Percentiles rank a stretch among this genome's conserved stretches.
Conservation (phyloP, 768 basidiomycete genomes). For the Mycena vulgaris region DNA sequence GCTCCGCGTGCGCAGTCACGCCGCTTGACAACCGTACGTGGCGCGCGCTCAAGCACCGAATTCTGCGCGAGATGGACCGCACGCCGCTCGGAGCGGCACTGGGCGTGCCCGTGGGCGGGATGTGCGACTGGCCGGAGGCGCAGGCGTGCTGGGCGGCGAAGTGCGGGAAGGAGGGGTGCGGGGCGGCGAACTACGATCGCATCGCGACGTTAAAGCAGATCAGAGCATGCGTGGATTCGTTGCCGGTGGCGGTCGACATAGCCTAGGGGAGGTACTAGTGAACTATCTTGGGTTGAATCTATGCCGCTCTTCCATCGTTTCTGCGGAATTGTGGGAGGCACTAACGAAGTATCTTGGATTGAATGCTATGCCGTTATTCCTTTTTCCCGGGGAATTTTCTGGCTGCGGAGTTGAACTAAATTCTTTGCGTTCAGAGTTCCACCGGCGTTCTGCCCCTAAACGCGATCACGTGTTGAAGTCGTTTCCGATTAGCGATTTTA, state of each 20-base stretch:
- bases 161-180: constrained; percentile 67
- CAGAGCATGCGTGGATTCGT: constrained; percentile 66
- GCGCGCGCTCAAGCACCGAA: constrained; percentile 71
- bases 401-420: no score
- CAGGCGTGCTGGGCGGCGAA: constrained; percentile 74
- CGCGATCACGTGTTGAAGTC: no score
- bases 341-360: no score
- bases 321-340: no score
- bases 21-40: constrained; percentile 72
- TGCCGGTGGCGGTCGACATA: constrained; percentile 59
- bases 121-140: constrained; percentile 72
- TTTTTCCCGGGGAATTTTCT: no score
- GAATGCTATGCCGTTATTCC: no score
- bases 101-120: constrained; percentile 54
- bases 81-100: constrained; percentile 74
- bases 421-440: no score
- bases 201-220: constrained; percentile 71
- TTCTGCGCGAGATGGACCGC: constrained; percentile 71
- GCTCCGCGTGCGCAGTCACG: constrained; percentile 68
- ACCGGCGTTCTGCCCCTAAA: no score
- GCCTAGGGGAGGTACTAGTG: constrained; percentile 22
- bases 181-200: constrained; percentile 72
- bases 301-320: neutral
- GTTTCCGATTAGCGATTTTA: no score
- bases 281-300: neutral